A percentile compares a stretch with the other conserved stretches of the same genome.
Evolutionary conservation across 140 eudicot species (phyloP).

Genomic region (Bidens hawaiensis): DNA sequence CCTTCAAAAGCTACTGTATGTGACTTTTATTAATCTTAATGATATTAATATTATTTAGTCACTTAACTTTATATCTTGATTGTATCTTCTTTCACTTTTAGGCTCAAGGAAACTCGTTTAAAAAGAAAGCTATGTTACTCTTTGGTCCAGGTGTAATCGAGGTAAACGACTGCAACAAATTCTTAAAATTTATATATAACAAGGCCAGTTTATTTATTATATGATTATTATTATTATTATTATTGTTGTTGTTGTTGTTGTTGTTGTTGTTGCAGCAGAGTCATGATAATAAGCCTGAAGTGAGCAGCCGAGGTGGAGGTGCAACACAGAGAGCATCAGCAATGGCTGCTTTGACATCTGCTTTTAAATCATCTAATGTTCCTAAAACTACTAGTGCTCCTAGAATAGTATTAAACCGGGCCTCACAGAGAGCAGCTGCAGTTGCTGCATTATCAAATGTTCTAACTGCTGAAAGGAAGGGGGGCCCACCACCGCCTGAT

Average conservation of each 20-base stretch:
- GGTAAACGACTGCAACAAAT: conserved; percentile 32
- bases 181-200: not conserved
- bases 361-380: conserved; percentile 55
- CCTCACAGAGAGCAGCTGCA: conserved; percentile 98
- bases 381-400: conserved; percentile 46
- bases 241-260: no score
- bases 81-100: conserved; percentile 20
- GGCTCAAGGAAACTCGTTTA: conserved; percentile 84
- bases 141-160: conserved; percentile 63
- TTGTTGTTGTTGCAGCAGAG: no score
- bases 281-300: conserved; percentile 27
- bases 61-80: conserved; percentile 5
- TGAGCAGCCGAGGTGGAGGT: conserved; percentile 55
- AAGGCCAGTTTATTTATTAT: not conserved
- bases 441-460: conserved; percentile 87
- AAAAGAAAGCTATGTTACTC: conserved; percentile 65
- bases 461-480: conserved; percentile 82
- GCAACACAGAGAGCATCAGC: conserved; percentile 97
- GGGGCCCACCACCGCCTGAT: conserved; percentile 41
- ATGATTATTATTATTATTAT: no score
- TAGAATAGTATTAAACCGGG: conserved; percentile 38
- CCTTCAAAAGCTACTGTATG: conserved; percentile 80
- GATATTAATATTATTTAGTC: no score
- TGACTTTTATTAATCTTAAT: not conserved
- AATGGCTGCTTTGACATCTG: conserved; percentile 80